phyloP scores from a whole-genome alignment of 179 eudicot species.

The Nepenthes alata region DNA sequence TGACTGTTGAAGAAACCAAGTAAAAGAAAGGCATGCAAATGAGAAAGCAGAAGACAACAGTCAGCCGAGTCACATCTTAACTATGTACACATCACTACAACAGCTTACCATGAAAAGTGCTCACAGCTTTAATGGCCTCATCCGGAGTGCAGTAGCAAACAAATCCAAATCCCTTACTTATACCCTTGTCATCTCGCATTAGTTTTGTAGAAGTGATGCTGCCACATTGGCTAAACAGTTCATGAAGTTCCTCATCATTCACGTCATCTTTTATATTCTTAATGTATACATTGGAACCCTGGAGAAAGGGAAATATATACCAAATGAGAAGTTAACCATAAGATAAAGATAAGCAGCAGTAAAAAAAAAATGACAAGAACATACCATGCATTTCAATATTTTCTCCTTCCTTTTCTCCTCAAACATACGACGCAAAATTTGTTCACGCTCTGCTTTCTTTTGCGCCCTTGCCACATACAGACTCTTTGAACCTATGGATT shows the following conservation, averaged over 20 bases:
- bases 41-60: background rate
- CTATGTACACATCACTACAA: background rate
- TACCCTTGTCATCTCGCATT: constrained; percentile 57
- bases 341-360: background rate
- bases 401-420: constrained; percentile 63
- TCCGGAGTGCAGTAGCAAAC: constrained; percentile 53
- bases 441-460: constrained; percentile 68
- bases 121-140: constrained; percentile 57
- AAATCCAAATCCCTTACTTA: constrained; percentile 71
- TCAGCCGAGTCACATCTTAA: background rate
- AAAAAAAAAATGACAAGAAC: background rate
- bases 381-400: constrained; percentile 50
- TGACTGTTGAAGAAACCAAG: too few relatives aligned
- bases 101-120: constrained; percentile 44
- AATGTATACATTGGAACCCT: constrained; percentile 68
- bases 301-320: background rate
- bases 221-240: constrained; percentile 57
- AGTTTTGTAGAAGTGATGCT: constrained; percentile 57
- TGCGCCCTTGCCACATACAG: constrained; percentile 73
- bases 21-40: background rate
- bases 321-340: background rate
- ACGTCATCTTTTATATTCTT: constrained; percentile 63
- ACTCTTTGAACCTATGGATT: constrained; percentile 45
- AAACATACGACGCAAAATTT: constrained; percentile 41
- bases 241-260: constrained; percentile 43